phyloP scores from a whole-genome alignment of 768 basidiomycete species.

The Lactifluus pinguis region DNA sequence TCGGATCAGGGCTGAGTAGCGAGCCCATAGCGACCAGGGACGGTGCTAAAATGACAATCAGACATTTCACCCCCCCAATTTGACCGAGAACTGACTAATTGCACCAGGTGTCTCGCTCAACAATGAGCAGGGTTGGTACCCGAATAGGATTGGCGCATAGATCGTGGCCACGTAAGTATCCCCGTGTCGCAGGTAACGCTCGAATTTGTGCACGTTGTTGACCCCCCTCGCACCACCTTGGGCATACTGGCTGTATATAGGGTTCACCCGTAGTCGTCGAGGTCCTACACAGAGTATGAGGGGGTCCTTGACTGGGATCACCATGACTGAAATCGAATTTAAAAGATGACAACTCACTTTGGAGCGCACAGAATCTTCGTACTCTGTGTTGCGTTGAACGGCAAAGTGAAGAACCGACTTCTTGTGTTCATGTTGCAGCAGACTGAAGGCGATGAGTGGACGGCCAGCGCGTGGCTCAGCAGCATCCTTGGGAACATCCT shows the following conservation, averaged over 20 bases:
- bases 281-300: slow-evolving; percentile 85
- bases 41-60: slow-evolving; percentile 40
- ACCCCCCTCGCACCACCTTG: slow-evolving; percentile 82
- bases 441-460: slow-evolving; percentile 65
- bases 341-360: slow-evolving; percentile 45
- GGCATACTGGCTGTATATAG: slow-evolving; percentile 87
- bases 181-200: slow-evolving; percentile 82
- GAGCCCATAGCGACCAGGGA: slow-evolving; percentile 84
- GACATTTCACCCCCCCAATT: not conserved
- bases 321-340: not conserved
- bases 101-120: slow-evolving; percentile 58
- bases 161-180: slow-evolving; percentile 73
- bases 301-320: slow-evolving; percentile 52
- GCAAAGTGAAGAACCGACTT: slow-evolving; percentile 87
- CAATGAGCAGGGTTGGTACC: slow-evolving; percentile 71
- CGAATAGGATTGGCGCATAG: slow-evolving; percentile 85
- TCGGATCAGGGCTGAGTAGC: slow-evolving; percentile 84
- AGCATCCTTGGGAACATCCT: slow-evolving; percentile 63
- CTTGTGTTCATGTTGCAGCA: slow-evolving; percentile 95
- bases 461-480: slow-evolving; percentile 25
- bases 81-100: slow-evolving; percentile 41
- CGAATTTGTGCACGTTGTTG: slow-evolving; percentile 97
- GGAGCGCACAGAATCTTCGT: slow-evolving; percentile 76
- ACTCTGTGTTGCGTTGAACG: slow-evolving; percentile 93
- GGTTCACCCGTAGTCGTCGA: slow-evolving; percentile 73